A percentile compares a stretch with the other conserved stretches of the same genome.
Conservation (phyloP, 2,329 filamentous ascomycete genomes). For the Trichothecium sympodiale region DNA sequence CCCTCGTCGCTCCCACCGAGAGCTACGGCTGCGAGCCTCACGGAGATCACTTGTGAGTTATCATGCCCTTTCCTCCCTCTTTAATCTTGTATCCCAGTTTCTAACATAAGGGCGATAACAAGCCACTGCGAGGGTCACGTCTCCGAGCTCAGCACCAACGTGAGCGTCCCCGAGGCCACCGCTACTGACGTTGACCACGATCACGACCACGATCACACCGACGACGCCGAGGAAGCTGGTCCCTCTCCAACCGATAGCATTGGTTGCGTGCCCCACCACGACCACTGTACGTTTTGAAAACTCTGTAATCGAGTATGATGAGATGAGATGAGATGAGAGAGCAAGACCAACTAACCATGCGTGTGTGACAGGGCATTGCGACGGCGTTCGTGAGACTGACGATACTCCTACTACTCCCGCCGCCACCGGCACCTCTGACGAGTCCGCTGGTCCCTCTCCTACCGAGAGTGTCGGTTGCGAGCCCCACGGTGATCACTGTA, state of each 20-base stretch:
- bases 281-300: conserved; percentile 22
- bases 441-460: conserved; percentile 12
- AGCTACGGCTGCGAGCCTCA: conserved; percentile 22
- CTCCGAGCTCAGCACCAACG: conserved; percentile 3
- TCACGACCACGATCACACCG: conserved; percentile 5
- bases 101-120: no score
- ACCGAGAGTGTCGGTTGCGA: conserved; percentile 20
- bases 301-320: no score
- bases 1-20: conserved; percentile 14
- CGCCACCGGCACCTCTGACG: not conserved
- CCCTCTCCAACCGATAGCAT: conserved; percentile 23
- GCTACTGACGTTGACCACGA: conserved; percentile 7
- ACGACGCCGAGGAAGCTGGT: conserved; percentile 8
- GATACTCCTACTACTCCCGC: not conserved
- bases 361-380: not conserved
- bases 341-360: not conserved
- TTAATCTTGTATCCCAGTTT: no score
- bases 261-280: conserved; percentile 24
- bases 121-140: conserved; percentile 9
- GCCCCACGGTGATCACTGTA: conserved; percentile 26
- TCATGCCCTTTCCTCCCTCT: no score
- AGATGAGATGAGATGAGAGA: no score
- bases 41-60: conserved; percentile 25
- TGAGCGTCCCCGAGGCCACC: conserved; percentile 1
- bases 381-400: not conserved